Base-by-base conservation (phyloP, 306 rosid species). In the Fragaria vesca region DNA sequence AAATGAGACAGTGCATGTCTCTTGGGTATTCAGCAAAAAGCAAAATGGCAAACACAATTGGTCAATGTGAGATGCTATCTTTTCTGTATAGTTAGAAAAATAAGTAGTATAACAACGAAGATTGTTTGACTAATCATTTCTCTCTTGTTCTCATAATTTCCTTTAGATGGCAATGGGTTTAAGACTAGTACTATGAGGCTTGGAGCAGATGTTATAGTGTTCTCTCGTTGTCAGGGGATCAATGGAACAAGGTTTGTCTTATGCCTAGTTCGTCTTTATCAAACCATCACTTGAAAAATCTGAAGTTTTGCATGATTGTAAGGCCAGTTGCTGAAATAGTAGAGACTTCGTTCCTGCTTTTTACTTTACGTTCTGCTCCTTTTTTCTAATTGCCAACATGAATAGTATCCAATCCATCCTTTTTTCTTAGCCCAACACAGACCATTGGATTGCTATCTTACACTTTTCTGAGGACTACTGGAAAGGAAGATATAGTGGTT, bases 1-100 rank as follows among this genome's bases (percentile, higher is more conserved):
- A 90, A 88, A 92, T 94, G 91, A 94, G 98, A 75, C 95, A 94
- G 51, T 94, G 98, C 95, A 94, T 94, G 97, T 94, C 98, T 2
- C 84, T 94, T 79, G 98, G 98, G 34, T 92, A 94, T 85, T 94
- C 98, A 12, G 85, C 79, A 58, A 94, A 94, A 81, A 92, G 90
- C 91, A 94, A 90, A 89, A 0, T 88, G 42, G 92, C 97, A 32
- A 90, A 94, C 81, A 89, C 98, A 21, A 94, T 94, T 73, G 98
- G 98, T 73, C 98, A 94, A 81, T 88, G 92, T 89, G 84, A 84
- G 67, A 38, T 57, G 45, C n/a, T 42, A 12, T 30, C 8, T 28
- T 17, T 26, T 43, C 4, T 40, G 17, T 36, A 68, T 24, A 7
- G 54, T 17, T 40, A 21, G 21, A 8, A 36, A 13, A 51, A 40